phyloP scores from a whole-genome alignment of 768 basidiomycete genomes.

The Galerina marginata region DNA sequence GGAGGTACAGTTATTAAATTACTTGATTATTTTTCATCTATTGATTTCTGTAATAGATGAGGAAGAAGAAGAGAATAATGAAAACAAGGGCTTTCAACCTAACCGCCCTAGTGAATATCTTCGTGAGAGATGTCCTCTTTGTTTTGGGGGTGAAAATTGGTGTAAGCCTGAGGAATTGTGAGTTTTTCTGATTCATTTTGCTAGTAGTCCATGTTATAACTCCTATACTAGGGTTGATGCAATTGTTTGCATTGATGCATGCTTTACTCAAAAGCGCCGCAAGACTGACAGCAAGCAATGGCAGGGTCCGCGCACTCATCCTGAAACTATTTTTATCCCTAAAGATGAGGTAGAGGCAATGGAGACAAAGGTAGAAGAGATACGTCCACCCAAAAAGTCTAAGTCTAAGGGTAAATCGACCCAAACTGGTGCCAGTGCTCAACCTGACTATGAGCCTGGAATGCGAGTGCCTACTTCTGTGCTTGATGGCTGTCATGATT shows the following conservation, averaged over 20 bases:
- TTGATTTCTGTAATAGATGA: no score
- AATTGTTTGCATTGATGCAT: background rate
- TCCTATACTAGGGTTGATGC: background rate
- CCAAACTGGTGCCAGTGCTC: background rate
- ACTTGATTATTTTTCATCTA: no score
- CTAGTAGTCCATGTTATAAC: no score
- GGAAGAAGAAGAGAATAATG: no score
- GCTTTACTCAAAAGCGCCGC: background rate
- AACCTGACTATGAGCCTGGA: background rate
- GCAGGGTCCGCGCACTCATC: background rate
- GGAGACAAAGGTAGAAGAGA: background rate
- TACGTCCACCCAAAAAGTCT: background rate
- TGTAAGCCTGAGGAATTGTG: background rate
- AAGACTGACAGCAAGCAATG: background rate
- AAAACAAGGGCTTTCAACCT: no score
- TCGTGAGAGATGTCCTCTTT: slow-evolving; percentile 15
- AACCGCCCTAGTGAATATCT: slow-evolving; percentile 19
- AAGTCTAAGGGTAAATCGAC: no score
- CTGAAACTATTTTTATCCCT: background rate
- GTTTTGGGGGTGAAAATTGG: slow-evolving; percentile 14
- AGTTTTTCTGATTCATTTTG: background rate
- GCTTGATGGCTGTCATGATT: background rate
- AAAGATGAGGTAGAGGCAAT: background rate
- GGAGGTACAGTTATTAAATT: no score
- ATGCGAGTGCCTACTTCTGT: background rate